A percentile compares a stretch with the other conserved stretches of the same genome.
phyloP scores from a whole-genome alignment of 2,329 filamentous ascomycete genomes.

The Coniochaeta sp. region DNA sequence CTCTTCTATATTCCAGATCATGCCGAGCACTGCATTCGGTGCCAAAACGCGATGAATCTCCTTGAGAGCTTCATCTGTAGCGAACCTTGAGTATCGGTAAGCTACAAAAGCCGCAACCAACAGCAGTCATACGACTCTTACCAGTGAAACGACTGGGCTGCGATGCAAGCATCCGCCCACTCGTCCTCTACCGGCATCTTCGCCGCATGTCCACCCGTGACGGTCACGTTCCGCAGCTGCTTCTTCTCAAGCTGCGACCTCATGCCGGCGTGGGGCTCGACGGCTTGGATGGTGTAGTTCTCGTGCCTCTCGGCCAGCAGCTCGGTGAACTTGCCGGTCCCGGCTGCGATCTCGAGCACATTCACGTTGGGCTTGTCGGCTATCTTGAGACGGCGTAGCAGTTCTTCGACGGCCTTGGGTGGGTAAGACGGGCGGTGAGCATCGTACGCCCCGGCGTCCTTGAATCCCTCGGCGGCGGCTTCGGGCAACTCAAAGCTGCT shows the following conservation, averaged over 20 bases:
- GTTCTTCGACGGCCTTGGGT: constrained; percentile 44
- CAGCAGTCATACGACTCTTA: constrained; percentile 22
- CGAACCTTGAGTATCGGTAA: constrained; percentile 48
- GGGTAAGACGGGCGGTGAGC: constrained; percentile 62
- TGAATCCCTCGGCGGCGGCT: constrained; percentile 50
- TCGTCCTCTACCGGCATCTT: constrained; percentile 47
- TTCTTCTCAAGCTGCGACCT: constrained; percentile 53
- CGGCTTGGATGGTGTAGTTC: constrained; percentile 43
- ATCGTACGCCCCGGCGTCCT: constrained; percentile 59
- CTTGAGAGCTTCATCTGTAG: constrained; percentile 50
- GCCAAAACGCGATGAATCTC: constrained; percentile 63
- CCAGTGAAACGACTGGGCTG: constrained; percentile 60
- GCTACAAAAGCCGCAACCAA: neutral
- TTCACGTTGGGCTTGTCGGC: constrained; percentile 35
- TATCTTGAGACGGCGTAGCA: constrained; percentile 51
- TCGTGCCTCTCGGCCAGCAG: constrained; percentile 50
- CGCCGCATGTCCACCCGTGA: constrained; percentile 51
- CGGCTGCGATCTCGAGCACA: constrained; percentile 22
- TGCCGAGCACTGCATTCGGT: constrained; percentile 51
- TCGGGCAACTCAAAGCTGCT: constrained; percentile 14
- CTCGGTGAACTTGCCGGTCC: constrained; percentile 27
- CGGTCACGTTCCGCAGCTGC: constrained; percentile 43
- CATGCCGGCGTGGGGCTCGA: constrained; percentile 61
- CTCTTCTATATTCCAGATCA: constrained; percentile 71
- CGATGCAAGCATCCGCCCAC: constrained; percentile 58